Evolutionary conservation across 768 basidiomycete genomes (phyloP).

Genomic region (Thelephora aurantiotincta): DNA sequence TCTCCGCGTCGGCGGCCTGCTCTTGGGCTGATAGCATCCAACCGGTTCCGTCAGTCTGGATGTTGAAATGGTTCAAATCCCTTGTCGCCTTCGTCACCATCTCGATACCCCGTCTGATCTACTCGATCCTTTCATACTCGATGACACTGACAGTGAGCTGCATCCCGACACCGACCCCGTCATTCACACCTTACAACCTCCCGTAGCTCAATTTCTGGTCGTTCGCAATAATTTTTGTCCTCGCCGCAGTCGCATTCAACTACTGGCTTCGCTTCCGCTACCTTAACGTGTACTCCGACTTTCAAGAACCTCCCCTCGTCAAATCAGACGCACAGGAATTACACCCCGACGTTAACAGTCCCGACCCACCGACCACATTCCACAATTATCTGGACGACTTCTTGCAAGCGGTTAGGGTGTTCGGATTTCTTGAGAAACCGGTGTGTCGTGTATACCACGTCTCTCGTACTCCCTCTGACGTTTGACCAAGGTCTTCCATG

Average conservation of each 20-base stretch:
- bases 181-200: constrained; percentile 4
- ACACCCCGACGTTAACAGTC: constrained; percentile 82
- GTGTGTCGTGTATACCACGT: constrained; percentile 29
- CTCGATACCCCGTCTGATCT: constrained; percentile 66
- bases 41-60: constrained; percentile 43
- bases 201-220: constrained; percentile 82
- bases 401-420: constrained; percentile 88
- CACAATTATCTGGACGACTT: constrained; percentile 98
- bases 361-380: constrained; percentile 61
- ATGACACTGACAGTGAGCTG: constrained; percentile 70
- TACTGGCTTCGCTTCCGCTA: constrained; percentile 79
- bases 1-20: not conserved
- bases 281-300: constrained; percentile 58
- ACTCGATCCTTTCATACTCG: constrained; percentile 70
- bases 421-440: constrained; percentile 95
- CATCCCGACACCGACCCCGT: not conserved
- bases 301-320: constrained; percentile 70
- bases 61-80: constrained; percentile 63
- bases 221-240: constrained; percentile 62
- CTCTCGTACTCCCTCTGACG: not conserved
- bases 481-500: constrained; percentile 72
- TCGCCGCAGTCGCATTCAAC: constrained; percentile 54
- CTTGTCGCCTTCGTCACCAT: constrained; percentile 74
- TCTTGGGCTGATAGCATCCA: constrained; percentile 1
- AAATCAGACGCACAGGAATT: constrained; percentile 78